These are phyloP conservation scores for Debaryomyces tyrocola DNA, from an alignment of 805 yeast species.

Conservation along the genomic window DNA sequence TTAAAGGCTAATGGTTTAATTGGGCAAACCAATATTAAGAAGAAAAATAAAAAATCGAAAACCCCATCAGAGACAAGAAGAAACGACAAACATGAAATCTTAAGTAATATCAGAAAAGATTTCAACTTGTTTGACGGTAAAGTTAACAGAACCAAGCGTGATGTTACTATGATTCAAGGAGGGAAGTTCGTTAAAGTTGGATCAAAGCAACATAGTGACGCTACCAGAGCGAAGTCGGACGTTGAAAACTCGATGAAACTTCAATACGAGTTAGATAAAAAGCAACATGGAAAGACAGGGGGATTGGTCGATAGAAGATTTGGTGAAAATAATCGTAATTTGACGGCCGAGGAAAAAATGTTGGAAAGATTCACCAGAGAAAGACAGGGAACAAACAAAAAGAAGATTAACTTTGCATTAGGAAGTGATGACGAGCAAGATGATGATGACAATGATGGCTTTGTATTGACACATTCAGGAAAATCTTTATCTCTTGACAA, in stretches of 20 bases:
- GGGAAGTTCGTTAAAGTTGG: conserved; percentile 47
- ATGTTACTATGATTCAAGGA: conserved; percentile 38
- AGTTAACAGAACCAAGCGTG: conserved; percentile 64
- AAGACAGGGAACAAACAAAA: conserved; percentile 63
- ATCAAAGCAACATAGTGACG: conserved; percentile 35
- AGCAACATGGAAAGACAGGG: conserved; percentile 71
- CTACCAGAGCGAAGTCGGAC: conserved; percentile 31
- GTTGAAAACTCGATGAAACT: conserved; percentile 44
- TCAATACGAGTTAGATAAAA: conserved; percentile 66
- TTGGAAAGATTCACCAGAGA: conserved; percentile 91
- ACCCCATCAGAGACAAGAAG: conserved; percentile 65
- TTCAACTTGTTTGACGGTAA: conserved; percentile 90
- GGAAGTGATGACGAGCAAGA: conserved; percentile 77
- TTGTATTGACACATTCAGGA: conserved; percentile 77
- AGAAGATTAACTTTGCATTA: conserved; percentile 47
- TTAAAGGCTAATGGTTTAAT: conserved; percentile 76
- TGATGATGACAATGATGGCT: conserved; percentile 41
- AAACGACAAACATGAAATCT: conserved; percentile 62
- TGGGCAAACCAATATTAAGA: conserved; percentile 76
- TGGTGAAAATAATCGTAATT: conserved; percentile 72
- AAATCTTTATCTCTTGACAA: conserved; percentile 61
- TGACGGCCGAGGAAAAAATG: conserved; percentile 92
- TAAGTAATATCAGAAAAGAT: conserved; percentile 66
- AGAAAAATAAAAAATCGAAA: conserved; percentile 48
- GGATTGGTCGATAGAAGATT: conserved; percentile 83